Conservation (phyloP, 345 rosid species). For the Eutrema japonicum region DNA sequence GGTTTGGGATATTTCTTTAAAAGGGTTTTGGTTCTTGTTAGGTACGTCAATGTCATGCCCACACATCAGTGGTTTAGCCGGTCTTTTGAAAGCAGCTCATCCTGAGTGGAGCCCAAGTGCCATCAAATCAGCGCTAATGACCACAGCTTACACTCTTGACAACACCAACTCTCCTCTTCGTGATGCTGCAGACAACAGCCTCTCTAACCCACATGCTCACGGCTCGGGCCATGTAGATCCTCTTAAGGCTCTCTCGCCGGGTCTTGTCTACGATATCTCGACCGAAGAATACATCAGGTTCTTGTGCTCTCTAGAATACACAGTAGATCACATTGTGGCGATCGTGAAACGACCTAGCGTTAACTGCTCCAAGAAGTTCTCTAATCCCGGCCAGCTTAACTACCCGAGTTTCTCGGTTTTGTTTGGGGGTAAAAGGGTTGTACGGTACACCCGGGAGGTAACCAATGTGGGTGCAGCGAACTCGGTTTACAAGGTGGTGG, state of each 20-base stretch:
- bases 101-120: slow-evolving; percentile 94
- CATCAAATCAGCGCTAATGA: slow-evolving; percentile 87
- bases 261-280: slow-evolving; percentile 79
- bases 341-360: slow-evolving; percentile 68
- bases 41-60: slow-evolving; percentile 99
- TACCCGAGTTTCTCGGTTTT: slow-evolving; percentile 88
- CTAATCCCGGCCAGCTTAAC: slow-evolving; percentile 80
- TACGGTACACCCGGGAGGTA: slow-evolving; percentile 72
- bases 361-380: slow-evolving; percentile 61
- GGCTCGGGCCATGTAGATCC: slow-evolving; percentile 93
- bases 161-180: slow-evolving; percentile 68
- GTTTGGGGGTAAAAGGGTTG: slow-evolving; percentile 66
- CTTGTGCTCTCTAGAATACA: slow-evolving; percentile 77
- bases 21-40: slow-evolving; percentile 32
- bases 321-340: slow-evolving; percentile 58
- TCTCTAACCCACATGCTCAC: slow-evolving; percentile 69
- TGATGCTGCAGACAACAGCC: slow-evolving; percentile 64
- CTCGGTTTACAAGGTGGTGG: slow-evolving; percentile 58
- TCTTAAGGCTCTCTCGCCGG: slow-evolving; percentile 73
- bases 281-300: slow-evolving; percentile 68
- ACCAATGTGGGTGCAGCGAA: slow-evolving; percentile 78
- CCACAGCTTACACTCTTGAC: slow-evolving; percentile 69
- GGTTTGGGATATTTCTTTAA: neutral
- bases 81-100: slow-evolving; percentile 79
- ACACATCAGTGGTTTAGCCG: slow-evolving; percentile 88